Evolutionary conservation across 2,329 filamentous ascomycete species (phyloP).

Genomic region (Lasiodiplodia gonubiensis): DNA sequence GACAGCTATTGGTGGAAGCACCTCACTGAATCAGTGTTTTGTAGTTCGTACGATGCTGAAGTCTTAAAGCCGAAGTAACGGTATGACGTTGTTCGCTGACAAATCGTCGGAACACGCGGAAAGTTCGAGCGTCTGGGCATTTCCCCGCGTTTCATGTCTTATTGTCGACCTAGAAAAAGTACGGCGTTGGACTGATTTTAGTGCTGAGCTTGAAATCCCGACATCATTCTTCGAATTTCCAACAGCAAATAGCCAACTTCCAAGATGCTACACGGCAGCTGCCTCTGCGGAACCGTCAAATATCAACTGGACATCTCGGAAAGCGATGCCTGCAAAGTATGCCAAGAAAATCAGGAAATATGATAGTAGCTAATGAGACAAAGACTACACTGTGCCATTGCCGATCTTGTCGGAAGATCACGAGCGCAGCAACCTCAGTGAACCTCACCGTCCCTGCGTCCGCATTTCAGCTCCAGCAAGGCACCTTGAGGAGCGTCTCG

Average conservation of each 20-base stretch:
- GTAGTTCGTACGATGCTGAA: no score
- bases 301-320: conserved; percentile 2
- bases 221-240: background rate
- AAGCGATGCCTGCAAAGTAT: background rate
- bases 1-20: no score
- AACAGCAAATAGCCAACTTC: no score
- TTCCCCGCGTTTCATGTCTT: no score
- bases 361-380: background rate
- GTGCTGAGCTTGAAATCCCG: background rate
- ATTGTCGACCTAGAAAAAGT: no score
- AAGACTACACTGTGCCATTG: conserved; percentile 1
- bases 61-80: no score
- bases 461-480: background rate
- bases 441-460: background rate
- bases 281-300: background rate
- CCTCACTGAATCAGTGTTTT: no score
- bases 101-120: no score
- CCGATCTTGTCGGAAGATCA: conserved; percentile 8
- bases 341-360: background rate
- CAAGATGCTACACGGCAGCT: conserved; percentile 4
- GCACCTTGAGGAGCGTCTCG: background rate
- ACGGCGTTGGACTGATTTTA: no score
- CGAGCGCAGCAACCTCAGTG: background rate
- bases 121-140: no score
- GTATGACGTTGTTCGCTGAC: no score